Percentiles rank a stretch among this genome's conserved stretches.
Conservation (phyloP, 306 rosid genomes). For the Corylus americana region DNA sequence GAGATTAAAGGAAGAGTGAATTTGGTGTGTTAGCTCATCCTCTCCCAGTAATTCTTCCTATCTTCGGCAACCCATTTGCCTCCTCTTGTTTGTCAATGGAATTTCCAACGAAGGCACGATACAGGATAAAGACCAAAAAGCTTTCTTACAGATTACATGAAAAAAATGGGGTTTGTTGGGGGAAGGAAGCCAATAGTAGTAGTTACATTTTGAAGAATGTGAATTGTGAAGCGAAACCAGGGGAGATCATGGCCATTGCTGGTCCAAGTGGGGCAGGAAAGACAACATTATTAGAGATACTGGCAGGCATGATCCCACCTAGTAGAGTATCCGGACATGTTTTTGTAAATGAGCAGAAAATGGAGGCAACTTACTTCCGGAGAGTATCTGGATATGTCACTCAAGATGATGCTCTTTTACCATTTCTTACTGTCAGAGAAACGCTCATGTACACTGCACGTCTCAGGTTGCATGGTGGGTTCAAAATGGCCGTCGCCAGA, state of each 20-base stretch:
- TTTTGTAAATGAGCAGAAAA: conserved; percentile 38
- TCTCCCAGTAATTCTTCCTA: neutral
- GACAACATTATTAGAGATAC: conserved; percentile 45
- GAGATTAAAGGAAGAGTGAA: too few relatives aligned
- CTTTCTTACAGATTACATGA: conserved; percentile 36
- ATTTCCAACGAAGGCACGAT: conserved; percentile 6
- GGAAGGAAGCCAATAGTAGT: conserved; percentile 18
- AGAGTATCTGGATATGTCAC: conserved; percentile 50
- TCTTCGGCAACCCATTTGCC: neutral
- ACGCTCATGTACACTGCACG: conserved; percentile 44
- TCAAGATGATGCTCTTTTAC: conserved; percentile 45
- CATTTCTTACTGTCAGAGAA: conserved; percentile 46
- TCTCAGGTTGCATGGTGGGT: conserved; percentile 32
- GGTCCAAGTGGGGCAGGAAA: conserved; percentile 59
- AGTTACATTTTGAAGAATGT: conserved; percentile 42
- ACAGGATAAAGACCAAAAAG: conserved; percentile 31
- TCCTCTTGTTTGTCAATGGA: conserved; percentile 26
- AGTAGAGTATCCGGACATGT: conserved; percentile 35
- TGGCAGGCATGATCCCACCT: conserved; percentile 41
- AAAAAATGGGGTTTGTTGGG: conserved; percentile 15
- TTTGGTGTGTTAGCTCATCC: neutral
- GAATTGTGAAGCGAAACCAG: conserved; percentile 43
- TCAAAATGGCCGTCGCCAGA: conserved; percentile 33
- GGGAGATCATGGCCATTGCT: conserved; percentile 48
- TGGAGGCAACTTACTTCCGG: conserved; percentile 38